Base-by-base conservation (phyloP, 2,329 filamentous ascomycete species). In the Paecilomyces variotii region DNA sequence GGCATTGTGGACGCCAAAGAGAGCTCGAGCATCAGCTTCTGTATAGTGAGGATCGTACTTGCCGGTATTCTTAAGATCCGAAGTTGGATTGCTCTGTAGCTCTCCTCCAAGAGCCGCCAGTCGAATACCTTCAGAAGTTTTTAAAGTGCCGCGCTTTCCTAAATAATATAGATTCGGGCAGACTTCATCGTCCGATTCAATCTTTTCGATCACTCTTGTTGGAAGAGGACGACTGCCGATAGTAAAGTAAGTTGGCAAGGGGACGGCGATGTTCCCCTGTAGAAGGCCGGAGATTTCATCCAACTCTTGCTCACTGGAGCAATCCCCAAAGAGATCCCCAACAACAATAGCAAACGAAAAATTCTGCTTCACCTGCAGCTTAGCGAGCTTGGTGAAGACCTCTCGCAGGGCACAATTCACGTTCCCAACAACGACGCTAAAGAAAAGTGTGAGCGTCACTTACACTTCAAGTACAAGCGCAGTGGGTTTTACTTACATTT, bases 111-210 rank as follows among this genome's bases (percentile, higher is more conserved):
- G 80, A 0, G 89, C 81, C n/a, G 93, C 90, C 61, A 99, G 91
- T 55, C 88, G 86, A 53, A 97, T 80, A 1, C 92, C 93, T 64
- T 97, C 92, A 0, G 89, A 88, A 0, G 93, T 97, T 72, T 94
- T 97, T 56, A 91, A 88, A 12, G 88, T 87, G 61, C 89, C 90
- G 67, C 91, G 87, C 74, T 94, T 95, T 59, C 90, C 92, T 0
- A 99, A 83, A 68, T 88, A 96, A 74, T 90, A 90, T 10, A 99
- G 83, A 70, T 99, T 97, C n/a, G 87, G 82, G 71, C 91, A 96
- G 19, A 99, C 82, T 67, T 88, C 85, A 62, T 82, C 87, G 62
- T 88, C 84, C 34, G 83, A 82, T 68, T 90, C 83, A 56, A 97
- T 82, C 70, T 86, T 91, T 68, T 89, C 84, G 24, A 88, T 79